Conservation (phyloP, 2,329 filamentous ascomycete species). For the Coniochaeta sp. region DNA sequence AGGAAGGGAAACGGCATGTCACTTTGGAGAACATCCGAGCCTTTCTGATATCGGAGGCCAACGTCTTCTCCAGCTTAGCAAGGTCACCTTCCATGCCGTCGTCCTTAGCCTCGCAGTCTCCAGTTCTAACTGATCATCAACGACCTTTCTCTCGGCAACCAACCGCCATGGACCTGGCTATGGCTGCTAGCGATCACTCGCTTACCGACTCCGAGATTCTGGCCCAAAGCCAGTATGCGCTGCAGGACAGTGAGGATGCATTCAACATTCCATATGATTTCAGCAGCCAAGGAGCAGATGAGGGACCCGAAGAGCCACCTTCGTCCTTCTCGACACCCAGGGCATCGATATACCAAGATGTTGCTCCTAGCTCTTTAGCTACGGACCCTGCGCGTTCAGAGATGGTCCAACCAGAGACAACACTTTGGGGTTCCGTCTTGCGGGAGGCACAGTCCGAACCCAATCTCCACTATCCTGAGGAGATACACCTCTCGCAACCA, state of each 20-base stretch:
- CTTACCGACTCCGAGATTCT: slow-evolving; percentile 26
- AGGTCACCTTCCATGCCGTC: slow-evolving; percentile 52
- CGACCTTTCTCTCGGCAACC: slow-evolving; percentile 4
- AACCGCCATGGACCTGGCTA: slow-evolving; percentile 8
- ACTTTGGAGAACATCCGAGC: slow-evolving; percentile 57
- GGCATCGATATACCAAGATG: slow-evolving; percentile 38
- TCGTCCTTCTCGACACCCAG: slow-evolving; percentile 43
- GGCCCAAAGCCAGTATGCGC: slow-evolving; percentile 22
- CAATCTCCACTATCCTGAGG: slow-evolving; percentile 18
- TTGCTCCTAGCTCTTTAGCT: slow-evolving; percentile 6
- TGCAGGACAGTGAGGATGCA: slow-evolving; percentile 47
- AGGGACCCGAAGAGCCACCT: slow-evolving; percentile 20
- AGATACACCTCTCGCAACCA: not conserved
- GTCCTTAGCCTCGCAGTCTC: slow-evolving; percentile 42
- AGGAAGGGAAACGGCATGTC: slow-evolving; percentile 59
- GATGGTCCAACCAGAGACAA: slow-evolving; percentile 17
- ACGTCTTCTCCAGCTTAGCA: slow-evolving; percentile 54
- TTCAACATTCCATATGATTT: slow-evolving; percentile 50
- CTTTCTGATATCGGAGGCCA: slow-evolving; percentile 59
- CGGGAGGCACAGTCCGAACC: slow-evolving; percentile 29
- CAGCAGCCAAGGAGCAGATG: slow-evolving; percentile 26
- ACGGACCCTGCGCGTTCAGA: slow-evolving; percentile 20
- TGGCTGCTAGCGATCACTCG: slow-evolving; percentile 12
- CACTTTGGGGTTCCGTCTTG: slow-evolving; percentile 23
- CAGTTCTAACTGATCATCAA: slow-evolving; percentile 21